phyloP scores from a whole-genome alignment of 106 monocot species.

The Apostasia ramifera region DNA sequence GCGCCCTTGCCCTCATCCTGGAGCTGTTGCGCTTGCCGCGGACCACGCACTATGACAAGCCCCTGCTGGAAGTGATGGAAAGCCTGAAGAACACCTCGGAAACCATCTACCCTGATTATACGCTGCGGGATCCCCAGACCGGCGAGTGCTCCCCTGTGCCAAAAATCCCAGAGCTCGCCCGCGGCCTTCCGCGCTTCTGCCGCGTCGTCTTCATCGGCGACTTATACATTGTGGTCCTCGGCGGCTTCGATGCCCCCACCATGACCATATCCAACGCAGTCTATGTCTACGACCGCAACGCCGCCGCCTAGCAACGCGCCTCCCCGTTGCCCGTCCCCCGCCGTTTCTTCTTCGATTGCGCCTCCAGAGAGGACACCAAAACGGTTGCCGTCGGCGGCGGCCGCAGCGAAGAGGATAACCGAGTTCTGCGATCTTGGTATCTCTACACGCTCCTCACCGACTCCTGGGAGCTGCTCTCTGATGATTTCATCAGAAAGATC shows the following conservation, averaged over 20 bases:
- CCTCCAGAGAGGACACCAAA: neutral
- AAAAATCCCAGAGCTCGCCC: constrained; percentile 17
- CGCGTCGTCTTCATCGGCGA: constrained; percentile 21
- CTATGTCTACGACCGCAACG: constrained; percentile 39
- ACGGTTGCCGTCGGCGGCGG: constrained; percentile 53
- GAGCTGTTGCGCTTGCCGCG: constrained; percentile 21
- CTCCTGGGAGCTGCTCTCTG: too few species aligned
- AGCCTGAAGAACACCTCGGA: constrained; percentile 15
- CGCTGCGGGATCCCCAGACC: constrained; percentile 25
- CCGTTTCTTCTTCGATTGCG: constrained; percentile 67
- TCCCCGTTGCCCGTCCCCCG: constrained; percentile 35
- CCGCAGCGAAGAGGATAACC: constrained; percentile 26
- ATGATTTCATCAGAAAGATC: too few species aligned
- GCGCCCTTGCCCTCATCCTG: constrained; percentile 15
- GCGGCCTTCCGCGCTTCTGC: constrained; percentile 53
- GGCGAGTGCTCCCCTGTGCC: constrained; percentile 27
- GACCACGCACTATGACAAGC: neutral
- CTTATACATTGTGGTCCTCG: constrained; percentile 28
- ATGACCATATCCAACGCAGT: constrained; percentile 34
- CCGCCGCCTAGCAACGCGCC: constrained; percentile 32
- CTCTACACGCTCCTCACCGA: too few species aligned
- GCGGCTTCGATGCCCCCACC: constrained; percentile 49
- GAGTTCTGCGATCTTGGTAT: too few species aligned
- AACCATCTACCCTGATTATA: constrained; percentile 11
- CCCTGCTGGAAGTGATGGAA: neutral